Conservation (phyloP, 2,329 filamentous ascomycete species). For the Pseudocercospora macadamiae region DNA sequence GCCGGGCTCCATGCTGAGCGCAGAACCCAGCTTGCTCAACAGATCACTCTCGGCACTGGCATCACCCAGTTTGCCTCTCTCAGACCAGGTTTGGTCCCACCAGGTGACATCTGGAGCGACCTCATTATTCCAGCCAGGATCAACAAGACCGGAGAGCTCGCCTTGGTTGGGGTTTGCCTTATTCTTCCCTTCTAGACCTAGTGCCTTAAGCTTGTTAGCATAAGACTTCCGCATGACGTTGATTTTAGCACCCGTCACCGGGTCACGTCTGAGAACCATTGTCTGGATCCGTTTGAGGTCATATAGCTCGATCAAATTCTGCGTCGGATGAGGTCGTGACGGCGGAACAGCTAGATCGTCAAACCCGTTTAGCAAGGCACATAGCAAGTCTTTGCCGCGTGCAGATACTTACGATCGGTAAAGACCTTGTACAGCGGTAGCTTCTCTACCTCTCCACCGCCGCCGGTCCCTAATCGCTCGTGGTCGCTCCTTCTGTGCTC, state of each 20-base stretch:
- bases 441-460: conserved; percentile 9
- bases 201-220: conserved; percentile 55
- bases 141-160: conserved; percentile 41
- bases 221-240: conserved; percentile 63
- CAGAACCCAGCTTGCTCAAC: conserved; percentile 44
- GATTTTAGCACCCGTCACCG: conserved; percentile 66
- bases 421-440: conserved; percentile 32
- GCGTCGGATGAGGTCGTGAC: conserved; percentile 59
- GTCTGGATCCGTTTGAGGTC: conserved; percentile 58
- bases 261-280: conserved; percentile 62
- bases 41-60: conserved; percentile 34
- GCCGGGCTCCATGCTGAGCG: conserved; percentile 48
- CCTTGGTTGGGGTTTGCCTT: conserved; percentile 48
- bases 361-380: conserved; percentile 42
- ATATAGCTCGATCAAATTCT: conserved; percentile 64
- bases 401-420: conserved; percentile 37
- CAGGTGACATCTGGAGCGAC: conserved; percentile 12
- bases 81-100: conserved; percentile 43
- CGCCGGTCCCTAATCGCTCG: conserved; percentile 49
- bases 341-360: conserved; percentile 43
- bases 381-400: conserved; percentile 27
- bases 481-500: conserved; percentile 50
- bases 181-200: conserved; percentile 53
- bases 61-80: conserved; percentile 44
- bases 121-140: conserved; percentile 34